Percentiles rank a stretch among this genome's conserved stretches.
phyloP scores from a whole-genome alignment of 176 grass and related monocot genomes.

The Saccharum officinarum region DNA sequence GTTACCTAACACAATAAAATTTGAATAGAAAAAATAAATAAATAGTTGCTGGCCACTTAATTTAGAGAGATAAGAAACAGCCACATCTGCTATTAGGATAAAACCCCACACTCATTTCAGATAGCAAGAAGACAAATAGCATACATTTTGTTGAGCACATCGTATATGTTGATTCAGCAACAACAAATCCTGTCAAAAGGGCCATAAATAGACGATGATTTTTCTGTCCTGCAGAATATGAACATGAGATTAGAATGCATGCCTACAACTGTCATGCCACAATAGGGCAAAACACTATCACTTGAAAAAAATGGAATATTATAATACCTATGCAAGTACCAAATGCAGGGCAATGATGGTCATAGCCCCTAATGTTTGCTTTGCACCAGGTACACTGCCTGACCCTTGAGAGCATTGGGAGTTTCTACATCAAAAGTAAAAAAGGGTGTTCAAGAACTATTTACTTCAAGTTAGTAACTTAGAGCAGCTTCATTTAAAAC shows the following conservation, averaged over 20 bases:
- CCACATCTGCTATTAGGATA: not conserved
- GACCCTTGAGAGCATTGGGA: conserved; percentile 65
- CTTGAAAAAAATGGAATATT: not conserved
- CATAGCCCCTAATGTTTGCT: conserved; percentile 77
- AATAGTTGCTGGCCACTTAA: not conserved
- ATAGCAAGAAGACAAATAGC: conserved; percentile 27
- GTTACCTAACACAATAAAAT: not conserved
- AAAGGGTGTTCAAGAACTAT: conserved; percentile 13
- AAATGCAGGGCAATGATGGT: conserved; percentile 94
- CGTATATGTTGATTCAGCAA: conserved; percentile 93
- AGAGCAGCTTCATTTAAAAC: conserved; percentile 29
- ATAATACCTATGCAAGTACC: conserved; percentile 96
- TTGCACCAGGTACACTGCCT: conserved; percentile 84
- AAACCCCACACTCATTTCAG: conserved; percentile 26
- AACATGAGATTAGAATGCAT: conserved; percentile 11
- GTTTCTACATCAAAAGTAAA: conserved; percentile 51
- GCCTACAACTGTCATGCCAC: conserved; percentile 7
- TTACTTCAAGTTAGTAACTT: conserved; percentile 21
- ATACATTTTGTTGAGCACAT: conserved; percentile 93
- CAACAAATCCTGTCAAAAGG: conserved; percentile 93
- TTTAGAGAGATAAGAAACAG: not conserved
- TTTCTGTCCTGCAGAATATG: conserved; percentile 74
- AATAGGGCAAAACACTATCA: conserved; percentile 9
- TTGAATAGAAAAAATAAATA: not conserved
- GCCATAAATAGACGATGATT: conserved; percentile 83